Evolutionary conservation across 176 grass and related monocot genomes (phyloP), one percentile per base, ranked within the genome.

Genomic region (Urochloa ruziziensis): DNA sequence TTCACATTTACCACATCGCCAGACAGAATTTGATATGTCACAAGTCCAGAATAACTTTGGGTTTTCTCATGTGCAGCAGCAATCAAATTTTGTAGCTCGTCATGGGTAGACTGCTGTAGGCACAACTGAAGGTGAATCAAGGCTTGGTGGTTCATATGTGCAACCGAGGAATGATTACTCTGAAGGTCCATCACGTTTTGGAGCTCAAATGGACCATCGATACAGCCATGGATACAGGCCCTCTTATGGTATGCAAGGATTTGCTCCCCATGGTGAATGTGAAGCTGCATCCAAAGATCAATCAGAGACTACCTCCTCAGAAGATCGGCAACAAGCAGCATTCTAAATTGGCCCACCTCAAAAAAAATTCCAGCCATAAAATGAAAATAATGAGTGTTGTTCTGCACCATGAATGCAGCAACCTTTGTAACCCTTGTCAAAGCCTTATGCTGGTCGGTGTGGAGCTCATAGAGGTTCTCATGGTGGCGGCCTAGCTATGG

Each of bases 261-360:
- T 48, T 66, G 42, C 54, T 71, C 24, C 74, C 48, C 17, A 73
- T 17, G 32, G 35, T 87, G 79, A 87, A 62, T 67, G 25, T 48
- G 67, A 62, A 65, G 70, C 59, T 37, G 61, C 36, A 17, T 53
- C 61, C 66, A 79, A 83, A 65, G 77, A 86, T 35, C 78, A 61
- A 44, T 37, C 14, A 57, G 77, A 75, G 11, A 3, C 54, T 78
- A 57, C 32, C 47, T 7, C 35, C 54, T 62, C 68, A 80, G 68
- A 79, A 85, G 79, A 37, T 51, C 32, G 6, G 10, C 79, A 78
- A 33, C 40, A 71, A 63, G 42, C 34, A 57, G 73, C 82, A 84
- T 40, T 19, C 30, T 78, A 17, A 40, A 49, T 78, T 30, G 28
- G 75, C 25, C 17, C 24, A 43, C 24, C 39, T 33, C n/a, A n/a